phyloP scores from a whole-genome alignment of 2,329 filamentous ascomycete species.

The Cryphonectria carpinicola region DNA sequence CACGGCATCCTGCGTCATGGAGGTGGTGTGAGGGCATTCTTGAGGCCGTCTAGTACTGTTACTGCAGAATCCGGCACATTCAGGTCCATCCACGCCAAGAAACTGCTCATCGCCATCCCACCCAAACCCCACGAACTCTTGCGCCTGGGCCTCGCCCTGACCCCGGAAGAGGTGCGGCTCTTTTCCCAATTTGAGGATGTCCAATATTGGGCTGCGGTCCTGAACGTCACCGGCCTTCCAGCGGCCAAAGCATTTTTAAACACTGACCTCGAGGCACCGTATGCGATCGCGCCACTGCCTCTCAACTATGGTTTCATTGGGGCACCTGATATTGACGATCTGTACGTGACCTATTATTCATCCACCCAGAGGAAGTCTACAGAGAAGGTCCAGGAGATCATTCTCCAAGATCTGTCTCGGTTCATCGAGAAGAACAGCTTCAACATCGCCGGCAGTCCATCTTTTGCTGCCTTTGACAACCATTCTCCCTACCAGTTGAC shows the following conservation, averaged over 20 bases:
- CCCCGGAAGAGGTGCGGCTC: background rate
- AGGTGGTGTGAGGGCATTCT: background rate
- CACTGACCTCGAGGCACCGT: background rate
- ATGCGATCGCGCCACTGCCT: background rate
- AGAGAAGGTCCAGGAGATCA: background rate
- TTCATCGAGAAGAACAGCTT: background rate
- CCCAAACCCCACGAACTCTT: background rate
- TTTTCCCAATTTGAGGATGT: constrained; percentile 4
- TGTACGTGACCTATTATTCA: background rate
- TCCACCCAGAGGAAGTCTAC: background rate
- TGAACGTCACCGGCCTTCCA: background rate
- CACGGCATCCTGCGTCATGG: background rate
- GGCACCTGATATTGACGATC: background rate
- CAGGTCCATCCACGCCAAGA: constrained; percentile 1
- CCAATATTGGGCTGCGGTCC: background rate
- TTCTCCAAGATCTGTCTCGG: background rate
- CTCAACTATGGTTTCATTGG: background rate
- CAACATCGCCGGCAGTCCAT: background rate
- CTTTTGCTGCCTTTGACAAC: background rate
- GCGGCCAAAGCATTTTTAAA: background rate
- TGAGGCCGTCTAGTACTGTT: background rate
- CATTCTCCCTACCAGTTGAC: background rate
- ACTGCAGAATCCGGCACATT: background rate
- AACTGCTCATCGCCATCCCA: constrained; percentile 10
- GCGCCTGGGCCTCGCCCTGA: constrained; percentile 2